Conservation (phyloP, 192 early-diverging fungal species). For the Backusella macrospora region DNA sequence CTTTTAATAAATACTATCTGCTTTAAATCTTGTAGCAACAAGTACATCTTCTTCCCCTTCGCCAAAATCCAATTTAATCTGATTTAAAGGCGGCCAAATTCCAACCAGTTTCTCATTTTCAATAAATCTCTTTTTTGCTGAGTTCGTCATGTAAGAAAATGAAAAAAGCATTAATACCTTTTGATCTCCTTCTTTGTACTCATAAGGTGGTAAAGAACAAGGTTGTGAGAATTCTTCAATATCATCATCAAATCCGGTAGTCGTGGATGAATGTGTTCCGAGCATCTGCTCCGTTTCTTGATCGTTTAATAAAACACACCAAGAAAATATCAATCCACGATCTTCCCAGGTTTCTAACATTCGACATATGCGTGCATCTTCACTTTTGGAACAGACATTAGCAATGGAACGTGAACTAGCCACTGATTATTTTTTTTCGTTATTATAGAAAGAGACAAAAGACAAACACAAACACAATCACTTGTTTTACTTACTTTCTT, state of each 20-base stretch:
- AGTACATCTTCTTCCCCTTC: conserved; percentile 7
- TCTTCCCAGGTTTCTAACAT: conserved; percentile 1
- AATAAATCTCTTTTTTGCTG: neutral
- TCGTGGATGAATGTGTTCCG: neutral
- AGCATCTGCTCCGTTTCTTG: neutral
- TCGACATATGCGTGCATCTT: neutral
- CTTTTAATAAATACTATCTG: conserved; percentile 9
- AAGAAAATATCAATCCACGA: conserved; percentile 1
- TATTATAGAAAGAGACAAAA: too few relatives aligned
- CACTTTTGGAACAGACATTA: neutral
- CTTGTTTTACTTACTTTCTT: neutral
- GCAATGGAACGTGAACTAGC: neutral
- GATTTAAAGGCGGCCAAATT: conserved; percentile 4
- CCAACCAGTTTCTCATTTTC: neutral
- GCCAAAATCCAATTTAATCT: neutral
- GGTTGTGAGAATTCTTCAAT: conserved; percentile 15
- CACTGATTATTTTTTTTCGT: neutral
- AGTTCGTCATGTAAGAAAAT: conserved; percentile 9
- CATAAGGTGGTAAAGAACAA: neutral
- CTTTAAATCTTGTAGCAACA: conserved; percentile 13
- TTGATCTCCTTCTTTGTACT: neutral
- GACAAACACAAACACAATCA: neutral
- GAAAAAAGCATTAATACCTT: neutral
- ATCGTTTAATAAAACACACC: neutral
- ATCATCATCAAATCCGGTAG: neutral